Evolutionary conservation across 345 rosid genomes (phyloP).

Genomic region (Microcos paniculata): DNA sequence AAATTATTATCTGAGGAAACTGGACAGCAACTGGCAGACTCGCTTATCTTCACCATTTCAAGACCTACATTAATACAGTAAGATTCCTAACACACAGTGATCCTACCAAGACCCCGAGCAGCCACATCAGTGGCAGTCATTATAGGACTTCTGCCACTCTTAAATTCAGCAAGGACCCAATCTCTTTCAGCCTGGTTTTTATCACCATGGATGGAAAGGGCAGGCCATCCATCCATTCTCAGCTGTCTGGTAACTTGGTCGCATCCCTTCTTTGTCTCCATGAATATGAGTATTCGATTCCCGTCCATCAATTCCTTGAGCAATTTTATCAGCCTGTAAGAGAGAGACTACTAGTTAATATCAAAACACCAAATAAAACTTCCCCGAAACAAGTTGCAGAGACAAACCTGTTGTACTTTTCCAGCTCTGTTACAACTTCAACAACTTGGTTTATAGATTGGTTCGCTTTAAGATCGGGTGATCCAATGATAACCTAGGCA

Average conservation of each 20-base stretch:
- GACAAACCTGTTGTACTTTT: constrained; percentile 87
- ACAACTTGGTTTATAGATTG: constrained; percentile 88
- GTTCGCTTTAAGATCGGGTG: constrained; percentile 82
- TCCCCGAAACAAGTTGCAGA: constrained; percentile 10
- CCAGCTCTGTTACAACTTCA: constrained; percentile 74
- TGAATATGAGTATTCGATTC: constrained; percentile 76
- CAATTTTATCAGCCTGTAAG: constrained; percentile 65
- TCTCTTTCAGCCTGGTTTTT: constrained; percentile 94
- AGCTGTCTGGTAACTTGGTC: constrained; percentile 93
- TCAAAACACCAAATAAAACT: constrained; percentile 5
- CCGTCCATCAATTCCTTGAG: constrained; percentile 86
- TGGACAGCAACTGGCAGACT: constrained; percentile 98
- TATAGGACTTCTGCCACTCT: constrained; percentile 85
- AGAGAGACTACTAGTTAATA: constrained; percentile 3
- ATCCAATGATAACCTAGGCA: constrained; percentile 79
- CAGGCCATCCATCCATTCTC: constrained; percentile 99
- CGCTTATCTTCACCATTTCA: constrained; percentile 42
- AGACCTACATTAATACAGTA: constrained; percentile 42
- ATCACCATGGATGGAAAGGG: constrained; percentile 96
- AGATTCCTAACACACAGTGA: constrained; percentile 63
- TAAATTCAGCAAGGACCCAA: constrained; percentile 93
- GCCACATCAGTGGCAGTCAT: constrained; percentile 99
- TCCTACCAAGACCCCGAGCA: constrained; percentile 99
- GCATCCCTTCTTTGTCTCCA: constrained; percentile 94
- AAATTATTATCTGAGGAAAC: constrained; percentile 54